These are phyloP conservation scores for Trichoderma aggressivum DNA, from an alignment of 2,329 filamentous ascomycete species.

Conservation along the genomic window DNA sequence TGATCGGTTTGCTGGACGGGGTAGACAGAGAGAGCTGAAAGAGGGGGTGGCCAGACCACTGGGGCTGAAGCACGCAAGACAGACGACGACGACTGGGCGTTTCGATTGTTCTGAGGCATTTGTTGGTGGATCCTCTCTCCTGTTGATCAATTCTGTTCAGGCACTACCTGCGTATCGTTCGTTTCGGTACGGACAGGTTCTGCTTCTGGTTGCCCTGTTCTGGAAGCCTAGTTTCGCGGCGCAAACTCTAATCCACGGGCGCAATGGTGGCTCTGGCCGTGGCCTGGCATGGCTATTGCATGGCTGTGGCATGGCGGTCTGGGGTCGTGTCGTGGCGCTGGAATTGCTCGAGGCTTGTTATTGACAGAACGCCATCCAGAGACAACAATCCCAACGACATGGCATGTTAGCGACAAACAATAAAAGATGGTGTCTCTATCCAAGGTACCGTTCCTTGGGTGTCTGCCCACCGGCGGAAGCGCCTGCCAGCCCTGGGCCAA, in stretches of 20 bases:
- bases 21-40: constrained; percentile 12
- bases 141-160: constrained; percentile 3
- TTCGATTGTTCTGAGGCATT: constrained; percentile 2
- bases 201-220: neutral
- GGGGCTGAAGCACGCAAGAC: constrained; percentile 15
- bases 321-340: neutral
- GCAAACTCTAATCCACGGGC: constrained; percentile 6
- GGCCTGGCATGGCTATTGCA: neutral
- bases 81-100: neutral
- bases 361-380: neutral
- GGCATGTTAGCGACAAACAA: neutral
- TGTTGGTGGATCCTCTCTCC: neutral
- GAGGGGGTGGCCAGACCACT: constrained; percentile 6
- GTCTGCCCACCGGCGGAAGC: neutral
- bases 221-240: neutral
- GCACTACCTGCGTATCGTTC: neutral
- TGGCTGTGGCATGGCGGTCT: neutral
- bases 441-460: neutral
- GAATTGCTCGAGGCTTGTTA: neutral
- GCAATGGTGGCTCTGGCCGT: neutral
- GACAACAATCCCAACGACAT: neutral
- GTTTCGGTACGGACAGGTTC: neutral
- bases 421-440: neutral
- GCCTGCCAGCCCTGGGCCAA: neutral
- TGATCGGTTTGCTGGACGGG: neutral